Percentiles rank a stretch among this genome's conserved stretches.
Evolutionary conservation across 208 protist genomes (phyloP).

Genomic region (Leishmania major): DNA sequence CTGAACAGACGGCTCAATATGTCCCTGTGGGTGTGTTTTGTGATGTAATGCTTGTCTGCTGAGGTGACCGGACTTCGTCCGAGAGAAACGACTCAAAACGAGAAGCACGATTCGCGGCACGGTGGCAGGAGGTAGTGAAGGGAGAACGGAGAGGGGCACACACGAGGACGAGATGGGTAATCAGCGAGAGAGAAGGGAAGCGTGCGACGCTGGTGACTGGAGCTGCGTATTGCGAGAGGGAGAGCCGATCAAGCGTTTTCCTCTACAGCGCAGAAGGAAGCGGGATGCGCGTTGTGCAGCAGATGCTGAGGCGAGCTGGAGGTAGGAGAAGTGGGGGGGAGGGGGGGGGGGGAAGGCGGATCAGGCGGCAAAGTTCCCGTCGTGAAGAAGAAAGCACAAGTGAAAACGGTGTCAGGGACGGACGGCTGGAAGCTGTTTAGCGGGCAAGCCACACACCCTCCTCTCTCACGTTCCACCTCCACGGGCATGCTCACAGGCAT

Average conservation of each 20-base stretch:
- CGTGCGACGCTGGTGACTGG: not conserved
- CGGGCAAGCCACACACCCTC: not conserved
- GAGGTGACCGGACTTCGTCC: not conserved
- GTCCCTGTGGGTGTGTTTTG: not conserved
- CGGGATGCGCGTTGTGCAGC: not conserved
- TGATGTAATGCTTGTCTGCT: not conserved
- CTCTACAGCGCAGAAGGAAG: not conserved
- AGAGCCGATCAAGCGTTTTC: not conserved
- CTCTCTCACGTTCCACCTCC: not conserved
- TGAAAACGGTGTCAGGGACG: not conserved
- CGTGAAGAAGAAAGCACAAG: not conserved
- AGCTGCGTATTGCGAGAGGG: not conserved
- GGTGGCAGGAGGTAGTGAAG: not conserved
- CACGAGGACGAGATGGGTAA: not conserved
- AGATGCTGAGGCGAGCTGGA: not conserved
- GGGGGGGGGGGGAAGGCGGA: not conserved
- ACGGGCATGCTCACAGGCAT: not conserved
- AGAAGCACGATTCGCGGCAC: not conserved
- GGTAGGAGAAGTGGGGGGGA: not conserved
- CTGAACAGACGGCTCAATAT: not conserved
- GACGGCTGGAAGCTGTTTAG: not conserved
- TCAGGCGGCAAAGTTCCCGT: not conserved
- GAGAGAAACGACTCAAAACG: not conserved
- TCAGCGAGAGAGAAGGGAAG: not conserved
- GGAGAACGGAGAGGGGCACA: not conserved